Base-by-base conservation (phyloP, 176 grass and related monocot genomes). In the Oryza coarctata region DNA sequence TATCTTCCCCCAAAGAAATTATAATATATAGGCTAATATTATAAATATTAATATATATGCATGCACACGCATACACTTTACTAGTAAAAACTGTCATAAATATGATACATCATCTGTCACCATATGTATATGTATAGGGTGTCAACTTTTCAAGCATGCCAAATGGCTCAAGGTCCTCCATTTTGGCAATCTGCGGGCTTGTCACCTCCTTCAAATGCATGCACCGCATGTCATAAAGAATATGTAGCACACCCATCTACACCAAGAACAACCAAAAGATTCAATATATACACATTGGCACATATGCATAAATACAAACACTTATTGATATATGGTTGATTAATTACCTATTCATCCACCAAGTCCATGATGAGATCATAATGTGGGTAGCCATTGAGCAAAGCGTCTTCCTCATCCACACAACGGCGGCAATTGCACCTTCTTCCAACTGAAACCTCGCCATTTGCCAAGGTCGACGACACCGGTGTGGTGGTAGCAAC, bases 351-450 rank as follows among this genome's bases (percentile, higher is more conserved):
- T 60, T 71, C 61, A 0, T 52, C 63, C 69, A 83, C 13, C 30
- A 84, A 38, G 65, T 87, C 79, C 50, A 39, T 87, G 86, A 87
- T 71, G 55, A 87, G 73, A 61, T 87, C 85, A 9, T 70, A 11
- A 22, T 87, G 73, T 11, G 52, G 65, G 73, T 87, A 87, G 65
- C 72, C 68, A 3, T 26, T 34, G 10, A 47, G 17, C n/a, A 71
- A 1, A 2, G 62, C 11, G 2, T 36, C 70, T 8, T 61, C 81
- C 20, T 66, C 67, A 0, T 49, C 52, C 1, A 18, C 63, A 0
- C 47, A 17, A 14, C 34, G 47, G 8, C 8, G 22, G 55, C 55
- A 60, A 11, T 10, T 9, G 25, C 52, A 12, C 17, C 41, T 33
- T 7, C 32, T 33, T 9, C 12, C 7, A 3, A 18, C 25, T 2